A percentile compares a stretch with the other conserved stretches of the same genome.
Evolutionary conservation across 306 rosid genomes (phyloP).

Genomic region (Ochetophila trinervis): DNA sequence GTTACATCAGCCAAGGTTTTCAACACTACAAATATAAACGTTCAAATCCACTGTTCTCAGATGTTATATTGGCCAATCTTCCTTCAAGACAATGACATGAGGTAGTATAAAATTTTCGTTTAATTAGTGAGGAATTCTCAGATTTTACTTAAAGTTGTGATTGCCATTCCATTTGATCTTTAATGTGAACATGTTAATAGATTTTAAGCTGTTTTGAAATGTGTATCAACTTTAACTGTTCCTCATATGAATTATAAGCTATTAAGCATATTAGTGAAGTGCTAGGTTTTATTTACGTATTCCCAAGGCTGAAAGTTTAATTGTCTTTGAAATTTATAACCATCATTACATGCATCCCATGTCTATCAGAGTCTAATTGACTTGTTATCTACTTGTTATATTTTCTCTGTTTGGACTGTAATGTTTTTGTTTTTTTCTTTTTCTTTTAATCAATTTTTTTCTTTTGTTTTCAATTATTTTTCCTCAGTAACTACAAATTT

Average conservation of each 20-base stretch:
- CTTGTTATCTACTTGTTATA: neutral
- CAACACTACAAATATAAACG: slow-evolving; percentile 56
- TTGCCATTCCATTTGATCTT: slow-evolving; percentile 13
- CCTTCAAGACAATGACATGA: slow-evolving; percentile 64
- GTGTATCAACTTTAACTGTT: too few species aligned
- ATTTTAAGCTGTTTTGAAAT: neutral
- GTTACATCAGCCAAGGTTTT: slow-evolving; percentile 43
- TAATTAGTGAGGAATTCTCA: slow-evolving; percentile 6
- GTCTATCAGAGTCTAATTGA: neutral
- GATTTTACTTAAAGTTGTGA: slow-evolving; percentile 21
- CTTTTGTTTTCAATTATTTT: slow-evolving; percentile 14
- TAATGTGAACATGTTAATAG: neutral
- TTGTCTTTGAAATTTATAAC: too few species aligned
- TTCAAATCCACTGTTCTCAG: slow-evolving; percentile 67
- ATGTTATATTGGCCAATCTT: slow-evolving; percentile 89
- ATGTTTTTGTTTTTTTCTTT: slow-evolving; percentile 9
- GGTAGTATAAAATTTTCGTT: slow-evolving; percentile 44
- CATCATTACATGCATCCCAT: neutral
- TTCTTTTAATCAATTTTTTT: slow-evolving; percentile 9
- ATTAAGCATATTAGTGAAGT: neutral
- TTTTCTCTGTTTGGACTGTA: neutral
- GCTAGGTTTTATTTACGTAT: neutral
- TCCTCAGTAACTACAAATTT: slow-evolving; percentile 30
- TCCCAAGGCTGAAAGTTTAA: neutral
- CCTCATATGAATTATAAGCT: neutral